Conservation (phyloP, 352 stramenopile genomes). For the Globisporangium sylvaticum region DNA sequence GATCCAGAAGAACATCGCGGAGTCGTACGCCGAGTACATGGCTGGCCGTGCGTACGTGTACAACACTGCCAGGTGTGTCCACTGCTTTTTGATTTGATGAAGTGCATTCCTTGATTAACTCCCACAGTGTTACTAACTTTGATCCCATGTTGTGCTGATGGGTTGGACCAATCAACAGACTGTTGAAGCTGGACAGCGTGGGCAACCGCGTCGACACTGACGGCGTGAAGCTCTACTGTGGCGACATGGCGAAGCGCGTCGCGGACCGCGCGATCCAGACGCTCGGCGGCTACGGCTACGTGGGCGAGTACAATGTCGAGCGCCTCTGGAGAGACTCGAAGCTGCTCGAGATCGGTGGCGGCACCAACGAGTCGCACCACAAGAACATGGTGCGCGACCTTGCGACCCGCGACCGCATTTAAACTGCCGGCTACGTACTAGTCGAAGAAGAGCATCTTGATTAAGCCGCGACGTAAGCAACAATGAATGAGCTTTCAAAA, state of each 20-base stretch:
- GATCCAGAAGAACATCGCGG: constrained; percentile 97
- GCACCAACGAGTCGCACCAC: constrained; percentile 98
- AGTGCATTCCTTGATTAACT: background rate
- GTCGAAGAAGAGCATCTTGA: background rate
- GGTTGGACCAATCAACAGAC: constrained; percentile 31
- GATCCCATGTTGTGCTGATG: background rate
- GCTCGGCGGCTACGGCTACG: constrained; percentile 98
- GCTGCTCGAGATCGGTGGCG: constrained; percentile 98
- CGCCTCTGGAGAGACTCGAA: constrained; percentile 98
- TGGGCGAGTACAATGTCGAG: constrained; percentile 99
- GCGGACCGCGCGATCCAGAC: constrained; percentile 97
- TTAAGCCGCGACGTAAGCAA: background rate
- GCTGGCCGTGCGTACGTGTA: constrained; percentile 97
- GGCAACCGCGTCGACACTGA: constrained; percentile 98
- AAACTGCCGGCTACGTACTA: constrained; percentile 17
- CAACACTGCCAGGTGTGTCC: constrained; percentile 81
- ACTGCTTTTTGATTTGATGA: background rate
- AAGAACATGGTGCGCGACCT: constrained; percentile 97
- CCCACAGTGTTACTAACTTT: background rate
- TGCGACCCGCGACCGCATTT: constrained; percentile 33
- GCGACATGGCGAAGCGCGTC: constrained; percentile 96
- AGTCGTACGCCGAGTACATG: constrained; percentile 99
- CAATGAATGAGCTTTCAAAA: background rate
- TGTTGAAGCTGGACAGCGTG: constrained; percentile 91
- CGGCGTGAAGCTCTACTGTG: constrained; percentile 98